Conservation (phyloP, 768 basidiomycete species). For the Psilocybe cyanescens region DNA sequence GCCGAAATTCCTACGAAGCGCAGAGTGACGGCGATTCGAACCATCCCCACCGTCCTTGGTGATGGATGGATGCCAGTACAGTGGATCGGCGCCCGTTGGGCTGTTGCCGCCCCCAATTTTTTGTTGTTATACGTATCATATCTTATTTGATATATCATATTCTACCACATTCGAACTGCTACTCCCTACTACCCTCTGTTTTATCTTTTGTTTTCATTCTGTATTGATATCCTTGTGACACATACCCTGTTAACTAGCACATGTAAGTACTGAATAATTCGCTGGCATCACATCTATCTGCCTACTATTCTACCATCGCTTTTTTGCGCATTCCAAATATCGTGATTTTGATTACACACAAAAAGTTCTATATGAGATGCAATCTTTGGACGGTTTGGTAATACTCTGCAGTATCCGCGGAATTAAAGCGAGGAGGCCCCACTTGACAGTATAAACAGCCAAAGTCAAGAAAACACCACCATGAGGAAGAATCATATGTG, state of each 20-base stretch:
- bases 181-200: background rate
- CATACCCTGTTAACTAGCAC: slow-evolving; percentile 12
- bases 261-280: slow-evolving; percentile 14
- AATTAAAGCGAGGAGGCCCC: slow-evolving; percentile 15
- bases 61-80: background rate
- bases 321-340: background rate
- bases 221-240: slow-evolving; percentile 6
- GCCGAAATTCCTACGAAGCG: slow-evolving; percentile 24
- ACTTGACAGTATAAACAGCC: slow-evolving; percentile 2
- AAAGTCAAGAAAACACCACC: slow-evolving; percentile 7
- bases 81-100: background rate
- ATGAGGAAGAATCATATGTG: slow-evolving; percentile 18
- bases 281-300: slow-evolving; percentile 9
- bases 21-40: slow-evolving; percentile 40
- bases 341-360: background rate
- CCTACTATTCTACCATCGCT: slow-evolving; percentile 12
- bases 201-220: slow-evolving; percentile 1
- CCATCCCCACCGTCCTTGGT: slow-evolving; percentile 54
- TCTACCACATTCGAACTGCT: background rate
- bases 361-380: slow-evolving; percentile 8
- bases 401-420: slow-evolving; percentile 11
- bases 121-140: background rate
- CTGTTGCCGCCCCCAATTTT: background rate
- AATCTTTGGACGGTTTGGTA: background rate
- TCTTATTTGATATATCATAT: slow-evolving; percentile 4